Percentiles rank a stretch among this genome's conserved stretches.
These are phyloP conservation scores for Diaporthe eres DNA, from an alignment of 2,329 filamentous ascomycete species.

Conservation along the genomic window DNA sequence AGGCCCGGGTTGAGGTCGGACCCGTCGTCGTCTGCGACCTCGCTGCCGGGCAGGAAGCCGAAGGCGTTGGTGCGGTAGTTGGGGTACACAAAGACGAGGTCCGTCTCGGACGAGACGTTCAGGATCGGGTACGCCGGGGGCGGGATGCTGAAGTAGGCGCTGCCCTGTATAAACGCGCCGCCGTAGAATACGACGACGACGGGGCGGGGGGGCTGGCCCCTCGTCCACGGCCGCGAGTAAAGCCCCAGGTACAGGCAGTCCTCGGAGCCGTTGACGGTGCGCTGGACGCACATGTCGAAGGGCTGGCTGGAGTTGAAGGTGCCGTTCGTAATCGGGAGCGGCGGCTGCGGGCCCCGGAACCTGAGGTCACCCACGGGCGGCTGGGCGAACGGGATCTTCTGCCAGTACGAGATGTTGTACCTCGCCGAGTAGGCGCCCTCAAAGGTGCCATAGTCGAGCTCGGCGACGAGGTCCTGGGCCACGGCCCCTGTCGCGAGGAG, in stretches of 20 bases:
- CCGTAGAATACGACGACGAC: slow-evolving; percentile 74
- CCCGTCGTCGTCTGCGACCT: slow-evolving; percentile 57
- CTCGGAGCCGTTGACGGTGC: slow-evolving; percentile 69
- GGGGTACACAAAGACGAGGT: slow-evolving; percentile 60
- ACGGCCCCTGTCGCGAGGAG: slow-evolving; percentile 11
- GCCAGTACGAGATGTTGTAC: slow-evolving; percentile 72
- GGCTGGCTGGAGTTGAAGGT: slow-evolving; percentile 68
- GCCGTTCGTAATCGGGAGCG: slow-evolving; percentile 59
- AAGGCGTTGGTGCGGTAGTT: slow-evolving; percentile 72
- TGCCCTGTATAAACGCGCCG: slow-evolving; percentile 72
- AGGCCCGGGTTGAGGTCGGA: slow-evolving; percentile 67
- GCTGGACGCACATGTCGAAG: slow-evolving; percentile 72
- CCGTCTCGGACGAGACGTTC: slow-evolving; percentile 65
- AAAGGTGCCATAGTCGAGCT: slow-evolving; percentile 65
- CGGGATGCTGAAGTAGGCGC: slow-evolving; percentile 67
- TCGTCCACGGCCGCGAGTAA: slow-evolving; percentile 70
- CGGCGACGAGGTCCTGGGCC: slow-evolving; percentile 52
- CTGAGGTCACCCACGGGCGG: slow-evolving; percentile 70
- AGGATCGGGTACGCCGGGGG: slow-evolving; percentile 71
- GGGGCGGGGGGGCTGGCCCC: slow-evolving; percentile 61
- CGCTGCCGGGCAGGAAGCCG: slow-evolving; percentile 66
- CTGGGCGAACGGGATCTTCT: slow-evolving; percentile 73
- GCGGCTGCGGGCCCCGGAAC: slow-evolving; percentile 73
- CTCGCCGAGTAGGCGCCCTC: slow-evolving; percentile 63
- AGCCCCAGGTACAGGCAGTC: slow-evolving; percentile 74